Percentiles rank a stretch among this genome's conserved stretches.
Conservation (phyloP, 352 stramenopile genomes). For the Pythium guiyangense region DNA sequence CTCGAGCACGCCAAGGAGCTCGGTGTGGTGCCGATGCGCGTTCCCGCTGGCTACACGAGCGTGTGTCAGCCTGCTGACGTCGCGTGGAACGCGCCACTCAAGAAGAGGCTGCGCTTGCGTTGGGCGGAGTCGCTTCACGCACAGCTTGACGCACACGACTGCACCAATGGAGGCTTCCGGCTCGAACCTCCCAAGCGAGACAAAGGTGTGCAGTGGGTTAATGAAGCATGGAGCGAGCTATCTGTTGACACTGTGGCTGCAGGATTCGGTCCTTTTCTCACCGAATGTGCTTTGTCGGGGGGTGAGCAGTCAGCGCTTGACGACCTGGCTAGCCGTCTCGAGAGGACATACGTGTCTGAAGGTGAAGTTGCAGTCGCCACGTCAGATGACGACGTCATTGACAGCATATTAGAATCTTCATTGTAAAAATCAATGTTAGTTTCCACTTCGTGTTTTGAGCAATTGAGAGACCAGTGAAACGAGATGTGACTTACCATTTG, state of each 20-base stretch:
- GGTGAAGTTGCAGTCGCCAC: background rate
- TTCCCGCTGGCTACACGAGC: slow-evolving; percentile 5
- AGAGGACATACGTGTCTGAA: background rate
- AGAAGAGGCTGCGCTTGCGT: background rate
- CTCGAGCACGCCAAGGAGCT: background rate
- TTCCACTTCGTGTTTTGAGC: background rate
- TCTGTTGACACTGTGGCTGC: background rate
- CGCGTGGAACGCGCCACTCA: slow-evolving; percentile 8
- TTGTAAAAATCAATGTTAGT: background rate
- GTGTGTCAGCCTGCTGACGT: slow-evolving; percentile 9
- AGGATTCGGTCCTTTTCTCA: background rate
- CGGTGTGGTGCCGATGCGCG: slow-evolving; percentile 2
- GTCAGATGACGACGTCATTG: background rate
- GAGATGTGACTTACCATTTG: no score
- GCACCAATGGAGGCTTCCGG: background rate
- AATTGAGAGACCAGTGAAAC: no score
- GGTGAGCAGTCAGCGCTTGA: background rate
- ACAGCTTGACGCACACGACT: slow-evolving; percentile 1
- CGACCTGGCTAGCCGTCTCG: background rate
- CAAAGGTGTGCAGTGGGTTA: background rate
- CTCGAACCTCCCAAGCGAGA: background rate
- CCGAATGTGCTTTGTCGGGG: background rate
- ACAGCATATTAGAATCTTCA: background rate
- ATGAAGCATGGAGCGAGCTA: background rate
- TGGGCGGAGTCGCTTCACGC: slow-evolving; percentile 3